Evolutionary conservation across 306 rosid genomes (phyloP).

Genomic region (Trifolium pratense): DNA sequence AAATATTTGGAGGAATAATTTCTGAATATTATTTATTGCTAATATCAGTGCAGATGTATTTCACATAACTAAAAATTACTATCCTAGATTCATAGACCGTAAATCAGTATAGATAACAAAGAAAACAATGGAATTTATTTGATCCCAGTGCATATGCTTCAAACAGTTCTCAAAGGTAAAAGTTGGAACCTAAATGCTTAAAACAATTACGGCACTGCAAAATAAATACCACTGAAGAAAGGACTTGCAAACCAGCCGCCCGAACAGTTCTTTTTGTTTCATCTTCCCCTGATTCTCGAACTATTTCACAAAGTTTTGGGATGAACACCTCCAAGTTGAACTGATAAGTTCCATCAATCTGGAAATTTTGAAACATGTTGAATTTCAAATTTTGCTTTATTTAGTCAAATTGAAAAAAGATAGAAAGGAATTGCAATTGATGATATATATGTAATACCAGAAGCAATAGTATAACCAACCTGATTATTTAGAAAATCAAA

Average conservation of each 20-base stretch:
- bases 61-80: neutral
- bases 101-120: neutral
- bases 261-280: slow-evolving; percentile 60
- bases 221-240: slow-evolving; percentile 78
- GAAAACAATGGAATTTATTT: neutral
- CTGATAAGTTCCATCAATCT: slow-evolving; percentile 81
- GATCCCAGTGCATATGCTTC: neutral
- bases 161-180: neutral
- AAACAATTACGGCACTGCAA: slow-evolving; percentile 31
- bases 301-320: slow-evolving; percentile 83
- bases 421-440: neutral
- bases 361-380: slow-evolving; percentile 41
- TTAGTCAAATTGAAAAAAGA: slow-evolving; percentile 13
- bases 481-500: slow-evolving; percentile 89
- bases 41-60: too few species aligned
- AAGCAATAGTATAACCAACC: slow-evolving; percentile 55
- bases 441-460: slow-evolving; percentile 14
- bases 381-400: slow-evolving; percentile 19
- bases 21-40: too few species aligned
- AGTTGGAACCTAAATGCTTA: slow-evolving; percentile 6
- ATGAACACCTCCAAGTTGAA: slow-evolving; percentile 78
- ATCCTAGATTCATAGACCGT: neutral
- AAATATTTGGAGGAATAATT: too few species aligned
- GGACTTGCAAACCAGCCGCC: slow-evolving; percentile 77
- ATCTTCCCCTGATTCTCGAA: slow-evolving; percentile 83